These are phyloP conservation scores for Diaporthe aspalathi DNA, from an alignment of 2,329 filamentous ascomycete genomes.

Conservation along the genomic window DNA sequence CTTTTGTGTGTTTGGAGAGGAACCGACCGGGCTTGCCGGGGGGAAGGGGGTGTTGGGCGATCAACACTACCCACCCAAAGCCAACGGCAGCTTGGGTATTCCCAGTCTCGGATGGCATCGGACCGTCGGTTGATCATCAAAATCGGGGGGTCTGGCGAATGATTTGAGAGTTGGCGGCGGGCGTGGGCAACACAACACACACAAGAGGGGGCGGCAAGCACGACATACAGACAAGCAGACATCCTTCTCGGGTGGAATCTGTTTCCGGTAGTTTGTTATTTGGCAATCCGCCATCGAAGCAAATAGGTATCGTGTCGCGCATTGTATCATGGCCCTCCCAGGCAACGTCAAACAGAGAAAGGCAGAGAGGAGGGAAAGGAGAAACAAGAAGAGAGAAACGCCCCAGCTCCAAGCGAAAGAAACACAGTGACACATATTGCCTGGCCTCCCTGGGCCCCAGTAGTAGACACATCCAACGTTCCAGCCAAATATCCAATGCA, in stretches of 20 bases:
- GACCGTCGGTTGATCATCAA: not conserved
- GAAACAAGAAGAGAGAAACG: conserved; percentile 3
- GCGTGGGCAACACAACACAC: no score
- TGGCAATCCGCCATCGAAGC: conserved; percentile 25
- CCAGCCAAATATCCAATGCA: conserved; percentile 14
- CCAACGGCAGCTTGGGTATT: no score
- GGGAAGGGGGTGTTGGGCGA: not conserved
- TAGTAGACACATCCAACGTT: not conserved
- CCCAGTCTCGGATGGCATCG: not conserved
- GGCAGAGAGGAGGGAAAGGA: not conserved
- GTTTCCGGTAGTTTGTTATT: conserved; percentile 10
- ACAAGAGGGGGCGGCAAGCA: no score
- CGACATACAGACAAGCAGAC: not conserved
- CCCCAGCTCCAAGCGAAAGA: conserved; percentile 1
- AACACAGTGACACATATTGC: not conserved
- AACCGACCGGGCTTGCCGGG: not conserved
- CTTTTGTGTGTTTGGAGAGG: no score
- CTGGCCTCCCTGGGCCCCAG: not conserved
- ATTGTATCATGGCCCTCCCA: conserved; percentile 12
- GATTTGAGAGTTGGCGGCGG: not conserved
- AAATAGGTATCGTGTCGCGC: conserved; percentile 38
- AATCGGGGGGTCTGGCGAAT: no score
- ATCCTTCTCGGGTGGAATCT: not conserved
- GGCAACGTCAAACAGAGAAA: not conserved
- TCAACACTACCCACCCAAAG: not conserved